Percentiles rank a stretch among this genome's conserved stretches.
Conservation (phyloP, 305 asterid species). For the Solanum hybrid region DNA sequence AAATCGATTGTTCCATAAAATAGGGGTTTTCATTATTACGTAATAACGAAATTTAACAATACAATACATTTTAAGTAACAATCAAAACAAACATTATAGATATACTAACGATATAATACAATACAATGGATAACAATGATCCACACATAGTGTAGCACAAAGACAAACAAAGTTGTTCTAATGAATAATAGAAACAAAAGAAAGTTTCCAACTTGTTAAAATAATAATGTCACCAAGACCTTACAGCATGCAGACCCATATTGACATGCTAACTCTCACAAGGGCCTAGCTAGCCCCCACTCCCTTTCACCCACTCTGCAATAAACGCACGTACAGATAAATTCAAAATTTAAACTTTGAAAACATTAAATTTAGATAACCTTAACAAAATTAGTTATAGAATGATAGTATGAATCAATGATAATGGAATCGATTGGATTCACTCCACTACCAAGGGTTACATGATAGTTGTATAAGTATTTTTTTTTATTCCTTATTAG, state of each 20-base stretch:
- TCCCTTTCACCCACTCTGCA: neutral
- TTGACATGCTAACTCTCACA: neutral
- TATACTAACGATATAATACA: no score
- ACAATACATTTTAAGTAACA: no score
- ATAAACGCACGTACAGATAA: fast-evolving
- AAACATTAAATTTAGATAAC: no score
- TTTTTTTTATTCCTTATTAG: neutral
- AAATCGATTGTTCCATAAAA: no score
- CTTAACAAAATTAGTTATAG: neutral
- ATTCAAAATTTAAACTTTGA: no score
- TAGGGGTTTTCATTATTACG: no score
- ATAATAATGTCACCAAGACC: neutral
- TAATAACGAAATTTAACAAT: no score
- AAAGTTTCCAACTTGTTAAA: neutral
- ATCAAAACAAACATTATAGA: no score
- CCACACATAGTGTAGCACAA: neutral
- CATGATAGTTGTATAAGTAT: neutral
- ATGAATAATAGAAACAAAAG: neutral
- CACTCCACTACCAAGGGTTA: neutral
- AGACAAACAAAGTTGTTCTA: neutral
- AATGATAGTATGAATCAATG: neutral
- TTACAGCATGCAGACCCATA: neutral
- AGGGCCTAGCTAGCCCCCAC: neutral
- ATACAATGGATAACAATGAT: no score
- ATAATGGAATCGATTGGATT: neutral